Percentiles rank a stretch among this genome's conserved stretches.
Evolutionary conservation across 331 rosid genomes (phyloP).

Genomic region (Erythrophleum ivorense): DNA sequence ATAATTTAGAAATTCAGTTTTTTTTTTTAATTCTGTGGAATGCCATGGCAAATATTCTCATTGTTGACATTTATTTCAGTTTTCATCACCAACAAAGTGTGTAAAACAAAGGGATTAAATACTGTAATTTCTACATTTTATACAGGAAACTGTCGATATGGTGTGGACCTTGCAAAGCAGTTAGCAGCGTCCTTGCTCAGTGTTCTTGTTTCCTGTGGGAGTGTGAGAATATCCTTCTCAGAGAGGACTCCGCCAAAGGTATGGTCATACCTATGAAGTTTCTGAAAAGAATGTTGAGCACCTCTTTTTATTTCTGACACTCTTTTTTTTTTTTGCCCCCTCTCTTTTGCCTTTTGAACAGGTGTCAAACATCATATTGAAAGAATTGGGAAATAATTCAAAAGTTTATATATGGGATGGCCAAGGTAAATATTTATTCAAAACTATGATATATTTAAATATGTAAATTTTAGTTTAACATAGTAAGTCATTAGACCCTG

Average conservation of each 20-base stretch:
- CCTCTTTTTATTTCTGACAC: not conserved
- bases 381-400: constrained; percentile 80
- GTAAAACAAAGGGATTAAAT: not conserved
- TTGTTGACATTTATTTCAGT: not conserved
- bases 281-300: constrained; percentile 21
- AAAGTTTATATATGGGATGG: constrained; percentile 88
- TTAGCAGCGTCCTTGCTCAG: constrained; percentile 62
- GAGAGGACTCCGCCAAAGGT: constrained; percentile 87
- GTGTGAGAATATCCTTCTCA: constrained; percentile 91
- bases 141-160: constrained; percentile 83
- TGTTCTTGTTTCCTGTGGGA: constrained; percentile 84
- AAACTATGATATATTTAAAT: constrained; percentile 24
- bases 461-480: constrained; percentile 21
- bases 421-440: constrained; percentile 61
- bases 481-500: constrained; percentile 28
- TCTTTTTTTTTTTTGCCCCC: not conserved
- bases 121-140: constrained; percentile 25
- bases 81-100: not conserved
- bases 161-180: constrained; percentile 88
- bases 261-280: constrained; percentile 21
- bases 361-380: constrained; percentile 66
- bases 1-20: not conserved
- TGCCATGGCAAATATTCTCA: not conserved
- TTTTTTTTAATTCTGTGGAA: not conserved
- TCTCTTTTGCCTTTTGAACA: constrained; percentile 43